These are phyloP conservation scores for Kuraishia molischiana DNA, from an alignment of 805 yeast genomes.

Conservation along the genomic window DNA sequence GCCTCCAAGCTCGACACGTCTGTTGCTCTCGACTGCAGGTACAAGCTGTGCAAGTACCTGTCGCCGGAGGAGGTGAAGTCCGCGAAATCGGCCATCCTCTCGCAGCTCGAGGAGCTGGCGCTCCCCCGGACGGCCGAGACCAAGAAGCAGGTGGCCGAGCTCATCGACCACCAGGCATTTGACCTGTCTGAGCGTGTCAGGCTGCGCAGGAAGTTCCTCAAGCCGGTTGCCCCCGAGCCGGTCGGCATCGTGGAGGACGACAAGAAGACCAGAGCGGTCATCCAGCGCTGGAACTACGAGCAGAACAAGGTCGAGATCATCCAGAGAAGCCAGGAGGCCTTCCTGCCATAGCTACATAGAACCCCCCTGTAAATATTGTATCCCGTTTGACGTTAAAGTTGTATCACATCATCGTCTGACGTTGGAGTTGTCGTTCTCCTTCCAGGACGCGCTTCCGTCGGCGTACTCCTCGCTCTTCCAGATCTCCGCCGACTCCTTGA, in stretches of 20 bases:
- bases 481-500: constrained; percentile 35
- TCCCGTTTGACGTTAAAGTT: no score
- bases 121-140: constrained; percentile 24
- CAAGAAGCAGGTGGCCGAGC: constrained; percentile 27
- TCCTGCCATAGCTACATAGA: no score
- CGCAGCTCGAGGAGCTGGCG: constrained; percentile 9
- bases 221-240: constrained; percentile 44
- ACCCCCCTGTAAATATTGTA: no score
- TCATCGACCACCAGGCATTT: constrained; percentile 34
- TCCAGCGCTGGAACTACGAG: constrained; percentile 53
- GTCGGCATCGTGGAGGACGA: constrained; percentile 22
- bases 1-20: constrained; percentile 30
- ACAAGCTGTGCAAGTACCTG: constrained; percentile 28
- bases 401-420: constrained; percentile 5
- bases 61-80: constrained; percentile 22
- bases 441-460: constrained; percentile 34
- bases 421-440: constrained; percentile 24
- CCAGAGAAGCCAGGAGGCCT: constrained; percentile 45
- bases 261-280: constrained; percentile 34
- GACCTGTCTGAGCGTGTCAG: constrained; percentile 21
- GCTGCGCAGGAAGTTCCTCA: constrained; percentile 40
- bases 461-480: constrained; percentile 39
- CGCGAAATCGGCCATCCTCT: constrained; percentile 11
- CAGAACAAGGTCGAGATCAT: constrained; percentile 41
- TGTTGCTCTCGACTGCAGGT: constrained; percentile 37